These are phyloP conservation scores for Tuber melanosporum DNA, from an alignment of 495 filamentous ascomycete species.

Conservation along the genomic window DNA sequence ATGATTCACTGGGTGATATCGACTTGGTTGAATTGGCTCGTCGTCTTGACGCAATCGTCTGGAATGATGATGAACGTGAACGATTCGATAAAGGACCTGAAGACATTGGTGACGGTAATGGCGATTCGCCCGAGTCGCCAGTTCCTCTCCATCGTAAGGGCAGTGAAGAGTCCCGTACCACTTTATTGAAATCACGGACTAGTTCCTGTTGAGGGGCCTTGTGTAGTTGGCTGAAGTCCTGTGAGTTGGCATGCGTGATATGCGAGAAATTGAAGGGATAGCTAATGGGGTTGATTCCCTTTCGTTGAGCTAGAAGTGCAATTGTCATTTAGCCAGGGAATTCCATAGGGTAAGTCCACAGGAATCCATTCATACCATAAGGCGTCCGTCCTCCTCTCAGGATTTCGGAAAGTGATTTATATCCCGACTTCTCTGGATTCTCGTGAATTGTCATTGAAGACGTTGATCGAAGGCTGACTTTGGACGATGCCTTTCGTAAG, in stretches of 20 bases:
- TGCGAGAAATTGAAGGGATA: constrained; percentile 41
- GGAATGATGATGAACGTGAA: constrained; percentile 26
- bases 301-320: constrained; percentile 30
- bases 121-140: not conserved
- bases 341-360: not conserved
- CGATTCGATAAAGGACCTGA: not conserved
- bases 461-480: constrained; percentile 32
- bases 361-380: constrained; percentile 21
- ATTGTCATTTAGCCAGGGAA: constrained; percentile 24
- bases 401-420: constrained; percentile 32
- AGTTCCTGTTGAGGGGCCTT: constrained; percentile 25
- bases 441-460: constrained; percentile 25
- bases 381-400: constrained; percentile 29
- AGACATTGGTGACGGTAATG: not conserved
- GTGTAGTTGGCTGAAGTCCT: constrained; percentile 29
- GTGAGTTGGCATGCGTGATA: constrained; percentile 35
- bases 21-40: constrained; percentile 34
- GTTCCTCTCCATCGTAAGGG: constrained; percentile 18
- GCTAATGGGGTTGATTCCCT: constrained; percentile 31
- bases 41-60: constrained; percentile 18
- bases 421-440: constrained; percentile 27
- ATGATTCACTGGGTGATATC: constrained; percentile 23
- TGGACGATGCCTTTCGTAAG: constrained; percentile 36
- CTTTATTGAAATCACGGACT: constrained; percentile 30
- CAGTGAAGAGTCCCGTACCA: constrained; percentile 28